Base-by-base conservation (phyloP, 495 filamentous ascomycete species). In the Choiromyces venosus region DNA sequence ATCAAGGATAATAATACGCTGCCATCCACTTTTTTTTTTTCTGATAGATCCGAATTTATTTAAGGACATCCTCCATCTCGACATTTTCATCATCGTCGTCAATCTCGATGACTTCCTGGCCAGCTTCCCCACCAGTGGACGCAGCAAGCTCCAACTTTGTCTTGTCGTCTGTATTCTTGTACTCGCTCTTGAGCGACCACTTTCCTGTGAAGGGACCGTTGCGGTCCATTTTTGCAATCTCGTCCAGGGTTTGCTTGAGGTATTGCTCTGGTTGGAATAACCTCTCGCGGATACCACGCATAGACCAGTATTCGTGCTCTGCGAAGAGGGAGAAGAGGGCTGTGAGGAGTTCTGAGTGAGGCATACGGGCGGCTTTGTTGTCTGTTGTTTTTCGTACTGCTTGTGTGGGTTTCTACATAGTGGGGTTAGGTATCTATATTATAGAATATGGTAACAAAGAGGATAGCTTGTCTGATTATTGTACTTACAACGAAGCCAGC, bases 191-290 rank as follows among this genome's bases (percentile, higher is more conserved):
- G 40, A 97, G 83, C 71, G 89, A 89, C 89, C 92, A 99, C 66
- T 90, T 89, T 80, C 90, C 92, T 38, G 92, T 90, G 82, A 93
- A 96, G 16, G 87, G 85, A 36, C 95, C 95, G 25, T 87, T 86
- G 81, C 92, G 91, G 75, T 94, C 89, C 66, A 97, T 83, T 19
- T 89, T 86, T 1, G 93, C 96, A 71, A 98, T 87, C 82, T 92
- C 87, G 72, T 93, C 91, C 73, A 99, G 82, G 1, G 88, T 90
- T 82, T 96, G 88, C 73, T 93, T 93, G 67, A 99, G 88, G 82
- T 93, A 99, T 6, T 91, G 90, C 81, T 99, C 95, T 0, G 95
- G 95, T 84, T 99, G 95, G 68, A 87, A 85, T 40, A 94, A 86
- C 74, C 84, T 82, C 33, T 86, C 84, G 73, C 91, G 91, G 76